Evolutionary conservation across 139 green algal genomes (phyloP), one percentile per base, ranked within the genome.

Genomic region (Astrephomene gubernaculifera): DNA sequence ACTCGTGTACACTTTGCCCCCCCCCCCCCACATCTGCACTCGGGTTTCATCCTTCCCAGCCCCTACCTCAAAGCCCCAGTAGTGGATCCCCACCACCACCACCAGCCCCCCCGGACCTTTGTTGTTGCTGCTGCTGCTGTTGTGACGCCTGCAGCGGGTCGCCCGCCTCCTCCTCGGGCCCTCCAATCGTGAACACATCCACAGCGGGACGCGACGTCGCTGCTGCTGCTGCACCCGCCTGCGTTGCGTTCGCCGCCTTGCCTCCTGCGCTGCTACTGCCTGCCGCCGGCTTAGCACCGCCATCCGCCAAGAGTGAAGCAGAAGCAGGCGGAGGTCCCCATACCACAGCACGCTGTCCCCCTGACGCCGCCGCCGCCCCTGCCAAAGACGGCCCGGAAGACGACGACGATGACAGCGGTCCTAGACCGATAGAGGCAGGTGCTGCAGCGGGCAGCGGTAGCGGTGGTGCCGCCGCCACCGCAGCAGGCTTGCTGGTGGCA

Each of bases 161-260:
- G 31, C 25, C 53, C 36, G n/a, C 9, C 53, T 57, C 57, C 6
- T 54, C 49, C 1, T 57, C 69, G 43, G 69, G 10, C 1, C 69
- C 69, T 25, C 35, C 41, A 22, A 78, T 24, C 43, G 70, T 45
- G n/a, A 82, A 82, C 39, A 68, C 76, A 14, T 72, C 41, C n/a
- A 83, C 76, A 22, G 54, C 27, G 36, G 74, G 57, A 10, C 61
- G 43, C 27, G 54, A 25, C 53, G 74, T 9, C 29, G 39, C 24
- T 0, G 74, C 9, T 8, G 57, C 39, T 1, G 29, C 8, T 10
- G 29, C 70, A 27, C 57, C 22, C 29, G 57, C 38, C 36, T n/a
- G n/a, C 49, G 57, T 67, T 24, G 57, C 57, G 57, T 10, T 9
- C 12, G 19, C 12, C 57, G 57, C 29, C 57, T 12, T 17, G 12